Evolutionary conservation across 2,329 filamentous ascomycete genomes (phyloP).

Genomic region (Aspergillus clavatus): DNA sequence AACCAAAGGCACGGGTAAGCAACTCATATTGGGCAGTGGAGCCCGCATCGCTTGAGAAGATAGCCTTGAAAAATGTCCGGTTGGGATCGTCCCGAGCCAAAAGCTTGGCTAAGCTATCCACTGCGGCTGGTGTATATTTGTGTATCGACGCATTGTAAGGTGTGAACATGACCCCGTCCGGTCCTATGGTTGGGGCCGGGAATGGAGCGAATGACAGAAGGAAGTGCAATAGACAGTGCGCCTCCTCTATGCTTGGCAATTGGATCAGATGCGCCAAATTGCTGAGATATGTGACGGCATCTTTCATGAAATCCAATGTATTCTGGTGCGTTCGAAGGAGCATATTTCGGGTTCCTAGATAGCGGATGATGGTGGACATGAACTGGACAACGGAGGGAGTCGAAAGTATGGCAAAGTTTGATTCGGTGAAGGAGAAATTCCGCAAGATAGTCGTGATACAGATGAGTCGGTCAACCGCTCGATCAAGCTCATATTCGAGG

Average conservation of each 20-base stretch:
- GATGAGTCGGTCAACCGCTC: constrained; percentile 78
- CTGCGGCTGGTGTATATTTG: constrained; percentile 80
- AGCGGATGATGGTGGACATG: constrained; percentile 74
- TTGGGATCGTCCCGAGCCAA: constrained; percentile 93
- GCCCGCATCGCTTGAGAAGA: constrained; percentile 69
- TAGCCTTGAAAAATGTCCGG: constrained; percentile 71
- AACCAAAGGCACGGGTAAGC: constrained; percentile 77
- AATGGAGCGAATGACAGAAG: constrained; percentile 83
- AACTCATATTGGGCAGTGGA: constrained; percentile 67
- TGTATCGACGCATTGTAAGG: constrained; percentile 76
- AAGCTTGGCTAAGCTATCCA: constrained; percentile 87
- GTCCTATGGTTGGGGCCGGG: constrained; percentile 59
- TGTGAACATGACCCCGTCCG: constrained; percentile 66
- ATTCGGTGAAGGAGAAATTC: constrained; percentile 81
- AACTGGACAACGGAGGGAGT: constrained; percentile 76
- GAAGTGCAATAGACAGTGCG: constrained; percentile 79
- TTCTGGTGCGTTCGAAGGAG: constrained; percentile 76
- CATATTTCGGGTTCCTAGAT: constrained; percentile 84
- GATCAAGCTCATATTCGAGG: constrained; percentile 73
- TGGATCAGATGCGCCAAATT: constrained; percentile 79
- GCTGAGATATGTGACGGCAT: constrained; percentile 80
- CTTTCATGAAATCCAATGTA: constrained; percentile 95
- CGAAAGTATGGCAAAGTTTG: constrained; percentile 71
- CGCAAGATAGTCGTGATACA: constrained; percentile 89
- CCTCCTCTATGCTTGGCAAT: constrained; percentile 80